Evolutionary conservation across 169 alveolate species (phyloP).

Genomic region (Toxoplasma gondii): DNA sequence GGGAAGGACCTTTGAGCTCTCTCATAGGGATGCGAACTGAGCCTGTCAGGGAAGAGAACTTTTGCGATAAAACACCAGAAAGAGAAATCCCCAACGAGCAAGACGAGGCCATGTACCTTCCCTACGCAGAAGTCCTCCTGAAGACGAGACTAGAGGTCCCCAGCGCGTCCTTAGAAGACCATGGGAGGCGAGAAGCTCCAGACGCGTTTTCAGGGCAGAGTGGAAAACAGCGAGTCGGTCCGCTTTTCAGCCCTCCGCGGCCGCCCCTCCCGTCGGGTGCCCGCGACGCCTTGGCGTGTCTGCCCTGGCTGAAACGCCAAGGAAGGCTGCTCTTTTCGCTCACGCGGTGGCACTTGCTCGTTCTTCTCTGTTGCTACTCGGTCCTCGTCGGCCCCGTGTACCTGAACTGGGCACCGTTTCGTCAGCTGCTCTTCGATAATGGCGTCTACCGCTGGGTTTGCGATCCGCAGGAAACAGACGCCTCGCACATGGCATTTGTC

Average conservation of each 20-base stretch:
- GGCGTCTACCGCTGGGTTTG: slow-evolving; percentile 61
- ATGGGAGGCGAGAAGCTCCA: too few species aligned
- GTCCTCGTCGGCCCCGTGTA: slow-evolving; percentile 54
- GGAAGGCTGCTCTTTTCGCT: background rate
- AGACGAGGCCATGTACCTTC: too few species aligned
- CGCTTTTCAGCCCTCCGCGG: background rate
- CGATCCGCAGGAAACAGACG: slow-evolving; percentile 17
- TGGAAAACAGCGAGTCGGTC: too few species aligned
- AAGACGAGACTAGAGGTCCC: too few species aligned
- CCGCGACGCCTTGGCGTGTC: background rate
- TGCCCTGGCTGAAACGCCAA: background rate
- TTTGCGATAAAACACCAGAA: too few species aligned
- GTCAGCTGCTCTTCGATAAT: slow-evolving; percentile 44
- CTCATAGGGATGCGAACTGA: too few species aligned
- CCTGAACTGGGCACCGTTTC: slow-evolving; percentile 60
- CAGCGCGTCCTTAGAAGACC: too few species aligned
- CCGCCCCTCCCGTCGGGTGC: background rate
- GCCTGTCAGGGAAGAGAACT: too few species aligned
- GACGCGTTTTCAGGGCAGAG: too few species aligned
- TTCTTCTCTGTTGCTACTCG: slow-evolving; percentile 26
- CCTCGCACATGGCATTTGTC: background rate
- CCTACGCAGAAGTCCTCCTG: too few species aligned
- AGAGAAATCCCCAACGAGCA: too few species aligned
- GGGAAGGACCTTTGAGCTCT: too few species aligned
- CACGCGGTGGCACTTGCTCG: slow-evolving; percentile 31